Conservation (phyloP, 2,329 filamentous ascomycete genomes). For the Paecilomyces sp. region DNA sequence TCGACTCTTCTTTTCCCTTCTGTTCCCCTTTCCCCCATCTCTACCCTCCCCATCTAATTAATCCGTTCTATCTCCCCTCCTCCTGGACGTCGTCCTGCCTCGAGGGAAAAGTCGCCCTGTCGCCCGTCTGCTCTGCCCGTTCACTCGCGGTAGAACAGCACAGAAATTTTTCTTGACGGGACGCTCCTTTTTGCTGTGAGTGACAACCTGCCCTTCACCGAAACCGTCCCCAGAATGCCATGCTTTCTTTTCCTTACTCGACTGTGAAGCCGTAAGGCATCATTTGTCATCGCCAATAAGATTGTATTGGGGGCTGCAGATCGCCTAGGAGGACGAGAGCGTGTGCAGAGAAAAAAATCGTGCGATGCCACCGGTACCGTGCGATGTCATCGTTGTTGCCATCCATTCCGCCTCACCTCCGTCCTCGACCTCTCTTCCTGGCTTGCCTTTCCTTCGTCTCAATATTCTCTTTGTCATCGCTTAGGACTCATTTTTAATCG, state of each 20-base stretch:
- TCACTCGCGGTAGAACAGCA: conserved; percentile 26
- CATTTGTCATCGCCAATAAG: background rate
- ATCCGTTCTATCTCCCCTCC: conserved; percentile 9
- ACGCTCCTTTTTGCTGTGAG: conserved; percentile 21
- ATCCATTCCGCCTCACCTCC: conserved; percentile 3
- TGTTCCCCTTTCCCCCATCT: conserved; percentile 19
- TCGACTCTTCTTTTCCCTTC: conserved; percentile 17
- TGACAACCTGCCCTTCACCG: conserved; percentile 5
- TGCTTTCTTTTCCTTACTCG: background rate
- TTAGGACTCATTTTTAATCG: background rate
- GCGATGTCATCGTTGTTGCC: conserved; percentile 10
- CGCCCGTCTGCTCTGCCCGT: conserved; percentile 10
- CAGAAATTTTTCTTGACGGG: conserved; percentile 13
- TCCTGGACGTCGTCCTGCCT: conserved; percentile 9
- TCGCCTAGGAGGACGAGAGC: background rate
- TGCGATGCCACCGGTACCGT: conserved; percentile 2
- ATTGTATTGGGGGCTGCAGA: background rate
- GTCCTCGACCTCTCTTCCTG: background rate
- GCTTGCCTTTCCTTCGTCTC: background rate
- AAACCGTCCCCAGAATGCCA: background rate
- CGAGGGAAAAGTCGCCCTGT: conserved; percentile 18
- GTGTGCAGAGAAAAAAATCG: conserved; percentile 2
- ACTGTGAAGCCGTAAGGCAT: background rate
- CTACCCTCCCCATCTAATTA: conserved; percentile 12
- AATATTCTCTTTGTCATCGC: background rate